phyloP scores from a whole-genome alignment of 2,329 filamentous ascomycete species.

The Lasiodiplodia hormozganensis region DNA sequence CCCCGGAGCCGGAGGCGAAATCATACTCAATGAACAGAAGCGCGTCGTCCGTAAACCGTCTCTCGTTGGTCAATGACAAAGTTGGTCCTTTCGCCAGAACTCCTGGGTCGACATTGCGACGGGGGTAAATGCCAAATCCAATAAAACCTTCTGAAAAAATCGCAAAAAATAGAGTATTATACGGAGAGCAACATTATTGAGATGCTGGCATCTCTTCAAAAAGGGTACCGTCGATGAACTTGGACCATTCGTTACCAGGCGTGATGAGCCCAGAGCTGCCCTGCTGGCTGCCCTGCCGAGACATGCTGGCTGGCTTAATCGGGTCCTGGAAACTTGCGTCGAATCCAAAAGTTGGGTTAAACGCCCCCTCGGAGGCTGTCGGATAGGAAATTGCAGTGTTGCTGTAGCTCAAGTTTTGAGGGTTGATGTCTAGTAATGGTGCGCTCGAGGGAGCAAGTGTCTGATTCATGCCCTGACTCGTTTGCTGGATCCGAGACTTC shows the following conservation, averaged over 20 bases:
- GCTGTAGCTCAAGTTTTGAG: constrained; percentile 34
- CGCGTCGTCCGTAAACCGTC: background rate
- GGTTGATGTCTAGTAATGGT: constrained; percentile 33
- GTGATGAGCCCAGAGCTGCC: constrained; percentile 36
- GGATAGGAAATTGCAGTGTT: constrained; percentile 4
- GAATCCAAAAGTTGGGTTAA: constrained; percentile 32
- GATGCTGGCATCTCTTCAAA: constrained; percentile 30
- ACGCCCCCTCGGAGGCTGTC: constrained; percentile 36
- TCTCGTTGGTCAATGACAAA: background rate
- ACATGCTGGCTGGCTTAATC: constrained; percentile 29
- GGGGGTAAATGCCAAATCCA: background rate
- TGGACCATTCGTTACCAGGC: constrained; percentile 37
- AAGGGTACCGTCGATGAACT: constrained; percentile 36
- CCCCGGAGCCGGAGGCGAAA: background rate
- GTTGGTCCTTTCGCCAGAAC: background rate
- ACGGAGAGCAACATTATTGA: background rate
- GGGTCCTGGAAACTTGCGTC: constrained; percentile 16
- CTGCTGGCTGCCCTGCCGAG: constrained; percentile 33
- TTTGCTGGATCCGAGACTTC: constrained; percentile 34
- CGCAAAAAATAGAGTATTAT: background rate
- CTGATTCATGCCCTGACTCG: constrained; percentile 45
- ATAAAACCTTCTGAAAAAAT: background rate
- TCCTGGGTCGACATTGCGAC: background rate
- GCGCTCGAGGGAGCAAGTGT: constrained; percentile 48
- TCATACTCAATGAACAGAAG: background rate